phyloP scores from a whole-genome alignment of 2,329 filamentous ascomycete genomes.

The Clonostachys solani region DNA sequence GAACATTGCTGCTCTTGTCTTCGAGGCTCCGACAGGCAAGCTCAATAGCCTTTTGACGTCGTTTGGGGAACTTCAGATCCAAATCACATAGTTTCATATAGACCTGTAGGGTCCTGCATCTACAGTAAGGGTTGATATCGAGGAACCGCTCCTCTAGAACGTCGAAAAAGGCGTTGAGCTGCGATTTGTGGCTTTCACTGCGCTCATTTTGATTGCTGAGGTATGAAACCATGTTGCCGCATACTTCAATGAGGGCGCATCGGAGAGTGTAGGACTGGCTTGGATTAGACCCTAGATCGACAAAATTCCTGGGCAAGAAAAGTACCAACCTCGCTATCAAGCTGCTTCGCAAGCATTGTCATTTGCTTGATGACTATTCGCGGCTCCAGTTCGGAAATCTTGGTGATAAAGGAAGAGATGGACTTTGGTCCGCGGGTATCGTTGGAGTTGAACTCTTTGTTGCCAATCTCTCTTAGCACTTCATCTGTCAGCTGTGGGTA shows the following conservation, averaged over 20 bases:
- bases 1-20: constrained; percentile 97
- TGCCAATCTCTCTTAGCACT: constrained; percentile 87
- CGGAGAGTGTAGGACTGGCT: constrained; percentile 81
- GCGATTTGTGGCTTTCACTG: constrained; percentile 87
- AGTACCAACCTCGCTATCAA: constrained; percentile 77
- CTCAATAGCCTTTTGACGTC: constrained; percentile 82
- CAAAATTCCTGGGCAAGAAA: background rate
- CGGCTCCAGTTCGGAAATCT: constrained; percentile 87
- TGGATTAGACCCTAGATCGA: constrained; percentile 11
- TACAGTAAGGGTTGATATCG: constrained; percentile 94
- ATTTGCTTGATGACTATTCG: constrained; percentile 96
- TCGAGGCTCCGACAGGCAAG: constrained; percentile 85
- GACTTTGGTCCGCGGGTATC: constrained; percentile 95
- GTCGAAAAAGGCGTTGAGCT: constrained; percentile 96
- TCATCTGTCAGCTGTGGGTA: constrained; percentile 94
- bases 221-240: constrained; percentile 89
- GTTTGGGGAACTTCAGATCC: constrained; percentile 94
- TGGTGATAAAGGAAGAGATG: constrained; percentile 88
- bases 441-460: constrained; percentile 97
- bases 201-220: constrained; percentile 88
- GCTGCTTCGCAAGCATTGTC: constrained; percentile 87
- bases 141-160: constrained; percentile 94
- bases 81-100: constrained; percentile 88
- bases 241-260: constrained; percentile 93
- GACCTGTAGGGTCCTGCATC: constrained; percentile 88